Evolutionary conservation across 306 rosid species (phyloP).

Genomic region (Gillenia trifoliata): DNA sequence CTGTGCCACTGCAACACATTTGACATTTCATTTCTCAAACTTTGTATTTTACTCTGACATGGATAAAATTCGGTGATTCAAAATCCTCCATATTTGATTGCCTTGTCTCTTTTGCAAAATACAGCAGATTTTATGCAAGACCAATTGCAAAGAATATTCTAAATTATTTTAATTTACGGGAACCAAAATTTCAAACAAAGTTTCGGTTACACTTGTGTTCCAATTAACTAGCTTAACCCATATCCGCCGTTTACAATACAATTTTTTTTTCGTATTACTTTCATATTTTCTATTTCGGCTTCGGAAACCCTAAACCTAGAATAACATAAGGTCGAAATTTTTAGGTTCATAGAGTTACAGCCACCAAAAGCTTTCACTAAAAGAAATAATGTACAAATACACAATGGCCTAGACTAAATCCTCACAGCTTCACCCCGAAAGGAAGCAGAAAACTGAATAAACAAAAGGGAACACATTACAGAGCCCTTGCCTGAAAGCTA

Average conservation of each 20-base stretch:
- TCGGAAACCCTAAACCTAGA: background rate
- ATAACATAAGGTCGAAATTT: background rate
- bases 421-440: constrained; percentile 60
- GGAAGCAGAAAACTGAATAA: constrained; percentile 52
- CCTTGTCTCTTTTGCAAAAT: background rate
- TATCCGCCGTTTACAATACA: too few species aligned
- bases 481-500: constrained; percentile 30
- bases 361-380: constrained; percentile 52
- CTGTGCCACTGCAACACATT: background rate
- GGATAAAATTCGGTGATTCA: background rate
- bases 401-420: constrained; percentile 40
- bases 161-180: too few species aligned
- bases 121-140: too few species aligned
- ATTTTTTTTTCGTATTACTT: too few species aligned
- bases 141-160: too few species aligned
- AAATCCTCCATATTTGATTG: background rate
- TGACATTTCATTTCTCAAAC: background rate
- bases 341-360: constrained; percentile 15
- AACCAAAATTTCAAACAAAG: too few species aligned
- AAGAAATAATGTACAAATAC: constrained; percentile 56
- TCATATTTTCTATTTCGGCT: background rate
- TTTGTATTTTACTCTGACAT: background rate
- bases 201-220: too few species aligned
- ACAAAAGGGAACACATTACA: constrained; percentile 38
- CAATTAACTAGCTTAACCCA: too few species aligned